Evolutionary conservation across 1,284 basidiomycete genomes (phyloP), one percentile per base, ranked within the genome.

Genomic region (Papiliotrema terrestris): DNA sequence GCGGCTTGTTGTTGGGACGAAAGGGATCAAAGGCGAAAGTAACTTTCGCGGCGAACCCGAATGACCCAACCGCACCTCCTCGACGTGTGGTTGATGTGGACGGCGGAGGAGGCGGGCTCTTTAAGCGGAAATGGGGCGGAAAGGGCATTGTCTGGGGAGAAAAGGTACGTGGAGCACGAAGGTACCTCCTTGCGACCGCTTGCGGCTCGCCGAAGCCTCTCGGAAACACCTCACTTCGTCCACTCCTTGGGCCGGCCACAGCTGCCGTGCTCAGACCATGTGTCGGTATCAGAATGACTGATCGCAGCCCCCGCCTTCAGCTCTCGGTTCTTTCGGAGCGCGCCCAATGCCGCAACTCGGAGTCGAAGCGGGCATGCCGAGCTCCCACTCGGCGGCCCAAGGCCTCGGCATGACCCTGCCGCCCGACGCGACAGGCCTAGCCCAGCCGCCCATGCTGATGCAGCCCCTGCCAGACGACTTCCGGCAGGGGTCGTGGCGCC

Each of bases 41-140:
- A 5, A 45, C 47, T 13, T 45, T 20, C 26, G 19, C 1, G 15
- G 8, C 25, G 25, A 43, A 55, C 23, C 57, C 49, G 15, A 32
- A 51, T 43, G 42, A 55, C 39, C 57, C 53, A 5, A 22, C 25
- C 19, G 52, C 52, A 20, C 45, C 53, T 2, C 53, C 47, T 15
- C 25, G 57, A 20, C 23, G 51, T 25, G 45, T 57, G 2, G 52
- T 59, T 26, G 57, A 62, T 36, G 37, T 54, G 38, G 55, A 49
- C 32, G 29, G 22, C 6, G 42, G 38, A 8, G 46, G 36, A 2
- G 46, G 39, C 4, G 51, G 45, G 29, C 20, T 44, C 19, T 53
- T n/a, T 20, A 23, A 17, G 6, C 9, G 42, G 2, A 23, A 42
- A 25, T 15, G 19, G 29, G 42, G 41, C 11, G 50, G 41, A 4